Percentiles rank a stretch among this genome's conserved stretches.
These are phyloP conservation scores for Hypoxylon sp. DNA, from an alignment of 2,329 filamentous ascomycete species.

Conservation along the genomic window DNA sequence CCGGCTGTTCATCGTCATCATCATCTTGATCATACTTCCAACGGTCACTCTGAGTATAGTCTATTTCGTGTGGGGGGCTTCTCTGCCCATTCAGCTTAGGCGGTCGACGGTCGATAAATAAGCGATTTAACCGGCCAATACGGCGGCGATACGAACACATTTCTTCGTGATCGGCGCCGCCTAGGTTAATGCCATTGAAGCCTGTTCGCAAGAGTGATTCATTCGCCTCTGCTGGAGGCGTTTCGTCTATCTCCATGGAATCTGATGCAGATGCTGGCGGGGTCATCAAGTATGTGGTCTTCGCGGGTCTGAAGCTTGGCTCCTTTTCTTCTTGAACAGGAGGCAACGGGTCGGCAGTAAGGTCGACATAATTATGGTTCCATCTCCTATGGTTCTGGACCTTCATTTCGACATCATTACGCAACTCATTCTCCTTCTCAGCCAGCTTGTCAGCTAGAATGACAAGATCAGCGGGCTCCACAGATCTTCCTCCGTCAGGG, in stretches of 20 bases:
- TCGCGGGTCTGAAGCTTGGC: constrained; percentile 77
- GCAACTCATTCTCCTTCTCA: constrained; percentile 86
- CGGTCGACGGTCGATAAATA: constrained; percentile 90
- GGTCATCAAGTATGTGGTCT: constrained; percentile 78
- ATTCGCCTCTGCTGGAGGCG: constrained; percentile 52
- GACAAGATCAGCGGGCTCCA: constrained; percentile 82
- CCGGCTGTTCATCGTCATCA: constrained; percentile 80
- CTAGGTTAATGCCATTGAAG: constrained; percentile 60
- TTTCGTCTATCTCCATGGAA: constrained; percentile 66
- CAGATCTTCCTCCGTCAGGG: constrained; percentile 76
- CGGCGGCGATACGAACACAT: constrained; percentile 83
- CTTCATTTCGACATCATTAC: constrained; percentile 86
- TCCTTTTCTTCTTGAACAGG: constrained; percentile 78
- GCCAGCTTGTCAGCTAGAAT: constrained; percentile 81
- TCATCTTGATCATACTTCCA: constrained; percentile 93
- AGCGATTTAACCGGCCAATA: constrained; percentile 84
- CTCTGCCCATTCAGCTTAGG: constrained; percentile 58
- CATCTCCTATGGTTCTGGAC: constrained; percentile 90
- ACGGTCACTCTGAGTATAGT: constrained; percentile 68
- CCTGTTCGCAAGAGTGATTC: constrained; percentile 52
- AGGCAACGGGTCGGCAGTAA: constrained; percentile 87
- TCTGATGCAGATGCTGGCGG: constrained; percentile 71
- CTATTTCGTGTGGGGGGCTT: constrained; percentile 53
- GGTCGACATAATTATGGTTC: constrained; percentile 91
- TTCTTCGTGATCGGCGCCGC: constrained; percentile 58